Conservation (phyloP, 73 alveolate genomes). For the Tetrahymena elliotti region DNA sequence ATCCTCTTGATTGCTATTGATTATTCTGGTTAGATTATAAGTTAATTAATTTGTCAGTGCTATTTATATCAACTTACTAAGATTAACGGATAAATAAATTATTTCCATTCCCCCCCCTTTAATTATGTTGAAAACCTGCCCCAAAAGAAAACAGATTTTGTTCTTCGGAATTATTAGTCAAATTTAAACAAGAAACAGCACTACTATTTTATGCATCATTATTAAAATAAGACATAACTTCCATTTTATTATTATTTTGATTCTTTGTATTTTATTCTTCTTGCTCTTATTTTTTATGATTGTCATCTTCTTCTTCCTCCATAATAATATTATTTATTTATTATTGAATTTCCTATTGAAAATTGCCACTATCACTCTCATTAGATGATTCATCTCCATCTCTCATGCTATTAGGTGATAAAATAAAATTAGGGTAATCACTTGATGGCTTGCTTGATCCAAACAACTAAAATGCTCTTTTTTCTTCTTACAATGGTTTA, state of each 20-base stretch:
- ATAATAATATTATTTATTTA: neutral
- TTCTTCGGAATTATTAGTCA: neutral
- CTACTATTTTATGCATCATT: neutral
- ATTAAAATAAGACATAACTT: neutral
- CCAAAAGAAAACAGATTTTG: neutral
- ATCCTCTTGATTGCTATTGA: neutral
- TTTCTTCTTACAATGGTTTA: neutral
- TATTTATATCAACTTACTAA: neutral
- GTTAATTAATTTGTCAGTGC: neutral
- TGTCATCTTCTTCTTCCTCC: neutral
- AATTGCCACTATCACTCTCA: neutral
- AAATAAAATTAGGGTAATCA: neutral
- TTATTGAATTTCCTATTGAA: neutral
- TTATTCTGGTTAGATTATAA: neutral
- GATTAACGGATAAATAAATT: neutral
- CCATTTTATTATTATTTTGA: neutral
- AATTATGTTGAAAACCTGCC: neutral
- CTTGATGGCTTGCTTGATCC: neutral
- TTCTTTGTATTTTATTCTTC: neutral
- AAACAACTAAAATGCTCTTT: neutral
- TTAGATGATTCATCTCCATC: neutral
- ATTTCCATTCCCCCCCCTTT: neutral
- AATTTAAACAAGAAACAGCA: neutral
- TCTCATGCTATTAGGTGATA: neutral
- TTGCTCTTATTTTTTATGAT: neutral